Evolutionary conservation across 257 asterid genomes (phyloP).

Genomic region (Mentha longifolia): DNA sequence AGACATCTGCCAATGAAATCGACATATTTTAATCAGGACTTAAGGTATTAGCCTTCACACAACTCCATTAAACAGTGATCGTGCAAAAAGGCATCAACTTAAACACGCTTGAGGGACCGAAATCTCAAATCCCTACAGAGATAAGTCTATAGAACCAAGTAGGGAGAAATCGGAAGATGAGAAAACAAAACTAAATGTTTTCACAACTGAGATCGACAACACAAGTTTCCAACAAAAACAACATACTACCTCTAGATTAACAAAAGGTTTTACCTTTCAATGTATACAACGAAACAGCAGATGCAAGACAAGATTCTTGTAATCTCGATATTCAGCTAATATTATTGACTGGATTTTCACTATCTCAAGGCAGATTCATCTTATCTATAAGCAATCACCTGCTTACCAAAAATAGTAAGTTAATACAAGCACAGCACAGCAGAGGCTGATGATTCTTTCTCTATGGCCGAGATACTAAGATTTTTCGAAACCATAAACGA

Average conservation of each 20-base stretch:
- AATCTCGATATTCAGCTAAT: constrained; percentile 14
- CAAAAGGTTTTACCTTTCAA: constrained; percentile 24
- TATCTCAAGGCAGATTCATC: constrained; percentile 1
- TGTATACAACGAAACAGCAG: constrained; percentile 11
- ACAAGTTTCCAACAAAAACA: constrained; percentile 11
- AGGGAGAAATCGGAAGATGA: background rate
- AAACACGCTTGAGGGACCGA: background rate
- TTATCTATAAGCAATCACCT: constrained; percentile 7
- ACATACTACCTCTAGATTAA: constrained; percentile 5
- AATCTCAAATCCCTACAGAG: background rate
- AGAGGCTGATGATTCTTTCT: constrained; percentile 13
- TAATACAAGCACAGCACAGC: background rate
- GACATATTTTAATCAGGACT: constrained; percentile 17
- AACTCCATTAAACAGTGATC: background rate
- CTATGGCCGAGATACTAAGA: background rate
- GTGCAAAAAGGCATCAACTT: constrained; percentile 1
- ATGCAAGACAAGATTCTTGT: constrained; percentile 11
- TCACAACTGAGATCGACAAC: background rate
- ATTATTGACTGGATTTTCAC: background rate
- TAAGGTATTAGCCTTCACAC: constrained; percentile 4
- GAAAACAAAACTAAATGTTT: background rate
- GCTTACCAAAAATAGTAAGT: constrained; percentile 17
- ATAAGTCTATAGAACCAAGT: background rate
- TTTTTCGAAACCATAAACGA: background rate
- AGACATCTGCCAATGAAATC: constrained; percentile 43